These are phyloP conservation scores for Suillus hirtellus DNA, from an alignment of 768 basidiomycete species.

Conservation along the genomic window DNA sequence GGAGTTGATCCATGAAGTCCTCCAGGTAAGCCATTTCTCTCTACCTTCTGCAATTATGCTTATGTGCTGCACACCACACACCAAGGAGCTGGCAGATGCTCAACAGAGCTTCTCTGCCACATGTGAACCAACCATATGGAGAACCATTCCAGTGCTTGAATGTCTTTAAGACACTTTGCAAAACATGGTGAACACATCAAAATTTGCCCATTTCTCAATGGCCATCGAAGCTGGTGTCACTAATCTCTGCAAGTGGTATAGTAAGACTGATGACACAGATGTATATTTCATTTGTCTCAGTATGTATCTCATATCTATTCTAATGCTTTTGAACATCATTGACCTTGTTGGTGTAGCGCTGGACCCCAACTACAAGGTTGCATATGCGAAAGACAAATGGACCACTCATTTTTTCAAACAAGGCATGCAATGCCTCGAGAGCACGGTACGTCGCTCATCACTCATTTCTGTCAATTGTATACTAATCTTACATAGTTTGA, in stretches of 20 bases:
- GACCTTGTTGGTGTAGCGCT: too few species aligned
- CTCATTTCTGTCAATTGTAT: not conserved
- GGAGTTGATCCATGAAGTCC: too few species aligned
- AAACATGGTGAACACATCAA: conserved; percentile 14
- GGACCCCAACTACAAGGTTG: too few species aligned
- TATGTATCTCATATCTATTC: not conserved
- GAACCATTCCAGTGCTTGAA: conserved; percentile 21
- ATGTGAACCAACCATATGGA: conserved; percentile 25
- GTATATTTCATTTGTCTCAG: conserved; percentile 1
- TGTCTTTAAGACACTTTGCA: conserved; percentile 18
- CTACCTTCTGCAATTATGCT: too few species aligned
- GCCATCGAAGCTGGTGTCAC: conserved; percentile 13
- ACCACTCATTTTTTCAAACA: too few species aligned
- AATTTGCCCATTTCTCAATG: conserved; percentile 12
- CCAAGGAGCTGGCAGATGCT: conserved; percentile 18
- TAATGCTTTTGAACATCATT: not conserved
- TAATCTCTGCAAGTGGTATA: conserved; percentile 1
- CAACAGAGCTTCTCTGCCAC: conserved; percentile 19
- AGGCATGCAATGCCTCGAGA: too few species aligned
- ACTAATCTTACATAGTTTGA: not conserved
- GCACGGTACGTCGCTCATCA: too few species aligned
- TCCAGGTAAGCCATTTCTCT: too few species aligned
- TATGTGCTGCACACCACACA: too few species aligned
- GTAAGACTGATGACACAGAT: not conserved
- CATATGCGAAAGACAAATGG: too few species aligned